These are phyloP conservation scores for Crotalaria pallida DNA, from an alignment of 306 rosid species.

Conservation along the genomic window DNA sequence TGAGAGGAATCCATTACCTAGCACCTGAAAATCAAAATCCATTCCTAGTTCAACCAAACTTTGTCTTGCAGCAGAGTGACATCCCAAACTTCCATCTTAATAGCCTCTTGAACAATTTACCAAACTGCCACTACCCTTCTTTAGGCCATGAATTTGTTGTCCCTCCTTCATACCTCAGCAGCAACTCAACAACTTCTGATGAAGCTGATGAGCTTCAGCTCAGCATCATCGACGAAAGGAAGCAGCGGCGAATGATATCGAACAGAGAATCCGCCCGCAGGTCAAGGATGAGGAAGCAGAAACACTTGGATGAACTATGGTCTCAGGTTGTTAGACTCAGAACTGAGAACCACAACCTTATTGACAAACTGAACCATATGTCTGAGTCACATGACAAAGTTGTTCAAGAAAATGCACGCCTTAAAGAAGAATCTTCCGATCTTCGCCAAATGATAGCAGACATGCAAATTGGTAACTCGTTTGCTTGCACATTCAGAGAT, in stretches of 20 bases:
- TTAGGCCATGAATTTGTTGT: conserved; percentile 31
- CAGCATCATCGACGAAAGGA: conserved; percentile 61
- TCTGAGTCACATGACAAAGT: conserved; percentile 52
- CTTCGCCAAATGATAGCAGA: conserved; percentile 60
- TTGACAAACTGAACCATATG: conserved; percentile 48
- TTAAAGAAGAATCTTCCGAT: conserved; percentile 56
- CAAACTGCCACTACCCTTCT: conserved; percentile 33
- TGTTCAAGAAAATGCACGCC: conserved; percentile 54
- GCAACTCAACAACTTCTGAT: conserved; percentile 74
- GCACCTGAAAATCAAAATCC: conserved; percentile 41
- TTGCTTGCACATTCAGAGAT: conserved; percentile 32
- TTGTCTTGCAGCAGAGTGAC: conserved; percentile 31
- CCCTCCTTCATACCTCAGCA: conserved; percentile 47
- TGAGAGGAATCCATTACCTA: conserved; percentile 43
- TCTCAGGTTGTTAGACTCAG: conserved; percentile 69
- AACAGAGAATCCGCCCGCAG: conserved; percentile 83
- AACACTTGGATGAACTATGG: conserved; percentile 76
- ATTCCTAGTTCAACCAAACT: conserved; percentile 29
- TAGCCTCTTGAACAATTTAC: conserved; percentile 28
- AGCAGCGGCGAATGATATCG: conserved; percentile 73
- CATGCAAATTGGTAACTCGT: conserved; percentile 40
- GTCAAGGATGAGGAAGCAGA: conserved; percentile 86
- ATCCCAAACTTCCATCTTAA: conserved; percentile 27
- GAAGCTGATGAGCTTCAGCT: conserved; percentile 68
- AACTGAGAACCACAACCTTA: conserved; percentile 53